A percentile compares a stretch with the other conserved stretches of the same genome.
These are phyloP conservation scores for Pseudogymnoascus sp. DNA, from an alignment of 2,329 filamentous ascomycete species.

Conservation along the genomic window DNA sequence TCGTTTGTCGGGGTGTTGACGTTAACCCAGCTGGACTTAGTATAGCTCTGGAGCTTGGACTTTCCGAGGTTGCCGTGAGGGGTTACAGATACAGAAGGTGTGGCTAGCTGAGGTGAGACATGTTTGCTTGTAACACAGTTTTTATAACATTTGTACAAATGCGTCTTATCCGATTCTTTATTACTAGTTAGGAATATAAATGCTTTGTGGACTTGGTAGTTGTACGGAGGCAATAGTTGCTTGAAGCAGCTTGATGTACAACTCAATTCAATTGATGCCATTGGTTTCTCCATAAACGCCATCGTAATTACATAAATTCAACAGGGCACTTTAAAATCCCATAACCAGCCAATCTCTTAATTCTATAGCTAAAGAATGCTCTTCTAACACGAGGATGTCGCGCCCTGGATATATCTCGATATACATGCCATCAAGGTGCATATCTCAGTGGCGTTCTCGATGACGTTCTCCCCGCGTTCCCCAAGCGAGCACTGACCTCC, in stretches of 20 bases:
- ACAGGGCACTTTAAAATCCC: background rate
- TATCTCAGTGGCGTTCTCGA: background rate
- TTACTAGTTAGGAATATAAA: background rate
- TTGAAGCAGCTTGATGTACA: background rate
- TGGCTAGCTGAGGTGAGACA: constrained; percentile 3
- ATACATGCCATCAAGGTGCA: background rate
- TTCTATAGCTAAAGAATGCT: background rate
- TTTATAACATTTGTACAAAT: background rate
- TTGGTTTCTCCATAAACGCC: background rate
- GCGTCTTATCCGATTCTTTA: background rate
- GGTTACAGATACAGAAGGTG: background rate
- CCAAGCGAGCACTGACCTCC: background rate
- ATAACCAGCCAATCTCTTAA: background rate
- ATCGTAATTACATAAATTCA: background rate
- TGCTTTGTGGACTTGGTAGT: background rate
- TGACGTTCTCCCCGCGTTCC: background rate
- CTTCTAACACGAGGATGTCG: background rate
- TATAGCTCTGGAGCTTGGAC: background rate
- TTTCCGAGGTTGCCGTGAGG: background rate
- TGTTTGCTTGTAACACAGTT: background rate
- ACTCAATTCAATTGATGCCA: background rate
- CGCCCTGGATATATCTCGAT: background rate
- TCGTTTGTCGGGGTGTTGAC: background rate
- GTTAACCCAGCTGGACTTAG: background rate
- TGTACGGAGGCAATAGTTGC: background rate